Conservation (phyloP, 305 asterid genomes). For the Lippia alba region DNA sequence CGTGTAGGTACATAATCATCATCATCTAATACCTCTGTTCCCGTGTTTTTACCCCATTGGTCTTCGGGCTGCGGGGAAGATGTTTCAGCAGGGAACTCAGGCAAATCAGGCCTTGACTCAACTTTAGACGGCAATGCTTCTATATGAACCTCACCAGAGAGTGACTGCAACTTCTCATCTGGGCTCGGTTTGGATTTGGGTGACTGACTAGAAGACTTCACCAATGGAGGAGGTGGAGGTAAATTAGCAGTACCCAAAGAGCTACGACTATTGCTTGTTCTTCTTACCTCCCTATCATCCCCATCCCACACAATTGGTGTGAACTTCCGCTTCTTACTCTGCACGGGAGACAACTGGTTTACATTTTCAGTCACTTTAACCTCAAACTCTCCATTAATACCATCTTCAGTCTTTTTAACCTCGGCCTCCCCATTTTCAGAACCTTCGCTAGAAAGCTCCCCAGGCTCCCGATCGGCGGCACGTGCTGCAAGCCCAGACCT, state of each 20-base stretch:
- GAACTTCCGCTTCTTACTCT: conserved; percentile 70
- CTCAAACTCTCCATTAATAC: conserved; percentile 38
- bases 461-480: conserved; percentile 74
- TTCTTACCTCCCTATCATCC: conserved; percentile 58
- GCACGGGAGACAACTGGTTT: conserved; percentile 41
- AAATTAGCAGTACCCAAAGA: conserved; percentile 36
- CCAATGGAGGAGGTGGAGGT: conserved; percentile 38
- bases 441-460: conserved; percentile 82
- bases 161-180: conserved; percentile 36
- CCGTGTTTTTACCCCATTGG: conserved; percentile 34
- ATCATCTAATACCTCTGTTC: conserved; percentile 45
- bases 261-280: conserved; percentile 42
- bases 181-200: conserved; percentile 36
- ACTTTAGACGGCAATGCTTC: conserved; percentile 43
- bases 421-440: conserved; percentile 67
- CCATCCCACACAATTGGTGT: conserved; percentile 92
- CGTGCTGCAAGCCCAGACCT: conserved; percentile 42
- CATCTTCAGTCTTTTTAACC: conserved; percentile 40
- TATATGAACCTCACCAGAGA: conserved; percentile 26
- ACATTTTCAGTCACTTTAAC: conserved; percentile 46
- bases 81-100: conserved; percentile 45
- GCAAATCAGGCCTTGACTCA: conserved; percentile 37
- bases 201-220: conserved; percentile 37
- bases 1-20: conserved; percentile 52
- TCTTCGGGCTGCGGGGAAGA: conserved; percentile 45